A percentile compares a stretch with the other conserved stretches of the same genome.
Evolutionary conservation across 768 basidiomycete genomes (phyloP).

Genomic region (Kwoniella sp.): DNA sequence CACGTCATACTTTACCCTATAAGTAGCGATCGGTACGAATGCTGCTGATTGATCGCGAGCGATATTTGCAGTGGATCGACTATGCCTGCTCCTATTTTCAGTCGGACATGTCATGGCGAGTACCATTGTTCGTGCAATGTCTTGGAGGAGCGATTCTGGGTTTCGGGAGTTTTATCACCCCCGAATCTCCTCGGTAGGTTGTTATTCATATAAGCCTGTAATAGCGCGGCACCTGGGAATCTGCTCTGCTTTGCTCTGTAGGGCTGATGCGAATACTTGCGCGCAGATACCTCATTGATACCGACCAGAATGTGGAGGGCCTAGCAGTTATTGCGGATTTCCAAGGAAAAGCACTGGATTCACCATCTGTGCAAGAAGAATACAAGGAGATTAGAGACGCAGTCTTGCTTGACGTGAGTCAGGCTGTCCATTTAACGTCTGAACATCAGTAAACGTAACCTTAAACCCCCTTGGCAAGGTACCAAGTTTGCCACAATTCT

Average conservation of each 20-base stretch:
- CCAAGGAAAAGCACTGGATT: slow-evolving; percentile 75
- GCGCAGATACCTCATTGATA: slow-evolving; percentile 83
- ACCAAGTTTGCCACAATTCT: neutral
- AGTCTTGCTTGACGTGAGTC: slow-evolving; percentile 56
- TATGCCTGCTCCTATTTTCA: slow-evolving; percentile 89
- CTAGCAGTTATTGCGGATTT: slow-evolving; percentile 83
- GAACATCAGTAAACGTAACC: neutral
- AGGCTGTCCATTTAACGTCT: neutral
- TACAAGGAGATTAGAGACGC: slow-evolving; percentile 83
- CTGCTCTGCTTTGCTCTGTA: neutral
- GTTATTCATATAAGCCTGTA: neutral
- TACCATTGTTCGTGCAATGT: slow-evolving; percentile 85
- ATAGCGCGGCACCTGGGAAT: neutral
- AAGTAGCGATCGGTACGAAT: neutral
- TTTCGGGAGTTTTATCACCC: slow-evolving; percentile 75
- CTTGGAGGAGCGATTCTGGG: slow-evolving; percentile 80
- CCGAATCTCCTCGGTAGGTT: slow-evolving; percentile 80
- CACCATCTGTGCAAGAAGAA: slow-evolving; percentile 73
- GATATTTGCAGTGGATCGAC: slow-evolving; percentile 68
- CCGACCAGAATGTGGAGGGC: slow-evolving; percentile 77
- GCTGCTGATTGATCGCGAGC: neutral
- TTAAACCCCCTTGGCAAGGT: too few relatives aligned
- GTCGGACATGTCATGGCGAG: slow-evolving; percentile 84
- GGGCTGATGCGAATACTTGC: too few relatives aligned
- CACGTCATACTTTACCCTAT: too few relatives aligned